phyloP scores from a whole-genome alignment of 805 yeast genomes.

The Saccharomyces cerevisiae region DNA sequence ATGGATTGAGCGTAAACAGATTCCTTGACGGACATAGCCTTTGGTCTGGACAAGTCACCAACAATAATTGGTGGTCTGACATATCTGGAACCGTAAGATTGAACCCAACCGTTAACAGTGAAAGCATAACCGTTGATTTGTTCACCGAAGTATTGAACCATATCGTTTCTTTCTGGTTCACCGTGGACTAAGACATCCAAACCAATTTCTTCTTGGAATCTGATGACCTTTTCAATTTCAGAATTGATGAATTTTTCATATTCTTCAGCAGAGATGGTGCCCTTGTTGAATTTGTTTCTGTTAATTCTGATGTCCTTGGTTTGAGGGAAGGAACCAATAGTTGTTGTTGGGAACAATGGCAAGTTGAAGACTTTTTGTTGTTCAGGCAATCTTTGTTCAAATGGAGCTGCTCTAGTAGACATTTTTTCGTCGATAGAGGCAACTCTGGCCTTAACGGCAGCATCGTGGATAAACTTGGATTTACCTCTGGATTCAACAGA shows the following conservation, averaged over 20 bases:
- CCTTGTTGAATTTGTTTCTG: constrained; percentile 98
- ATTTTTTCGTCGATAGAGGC: constrained; percentile 64
- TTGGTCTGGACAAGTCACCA: constrained; percentile 98
- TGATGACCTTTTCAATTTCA: constrained; percentile 91
- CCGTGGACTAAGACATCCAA: constrained; percentile 98
- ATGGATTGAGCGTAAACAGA: constrained; percentile 97
- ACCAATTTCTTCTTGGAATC: constrained; percentile 99
- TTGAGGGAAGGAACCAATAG: constrained; percentile 99
- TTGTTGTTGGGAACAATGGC: constrained; percentile 99
- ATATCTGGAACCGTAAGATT: constrained; percentile 99
- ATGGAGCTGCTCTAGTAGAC: constrained; percentile 79
- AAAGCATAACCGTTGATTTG: constrained; percentile 96
- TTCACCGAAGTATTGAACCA: constrained; percentile 99
- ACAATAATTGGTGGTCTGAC: constrained; percentile 99
- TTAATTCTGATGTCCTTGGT: constrained; percentile 97
- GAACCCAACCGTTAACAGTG: constrained; percentile 99
- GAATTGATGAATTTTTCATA: constrained; percentile 94
- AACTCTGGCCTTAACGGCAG: constrained; percentile 82
- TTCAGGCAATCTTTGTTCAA: constrained; percentile 77
- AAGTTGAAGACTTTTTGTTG: constrained; percentile 84
- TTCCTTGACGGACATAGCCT: constrained; percentile 97
- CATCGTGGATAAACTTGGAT: constrained; percentile 85
- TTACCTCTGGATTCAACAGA: constrained; percentile 78
- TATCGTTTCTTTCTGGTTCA: constrained; percentile 99
- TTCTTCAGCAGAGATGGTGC: constrained; percentile 88